Base-by-base conservation (phyloP, 2,329 filamentous ascomycete genomes). In the Cladosporium cucumerinum region DNA sequence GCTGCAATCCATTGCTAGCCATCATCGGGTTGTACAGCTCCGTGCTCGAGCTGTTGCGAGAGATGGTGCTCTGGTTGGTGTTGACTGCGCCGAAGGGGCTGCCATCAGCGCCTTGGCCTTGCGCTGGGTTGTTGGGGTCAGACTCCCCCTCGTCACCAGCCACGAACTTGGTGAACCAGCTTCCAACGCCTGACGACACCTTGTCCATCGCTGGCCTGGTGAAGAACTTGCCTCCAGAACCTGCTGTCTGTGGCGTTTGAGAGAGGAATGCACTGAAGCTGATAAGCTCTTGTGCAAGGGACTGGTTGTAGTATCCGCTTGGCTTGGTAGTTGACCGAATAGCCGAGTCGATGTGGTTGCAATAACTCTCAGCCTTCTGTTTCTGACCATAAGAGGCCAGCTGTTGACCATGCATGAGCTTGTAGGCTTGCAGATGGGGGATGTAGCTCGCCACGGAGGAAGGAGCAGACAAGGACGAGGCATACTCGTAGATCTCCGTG, bases 401-500 rank as follows among this genome's bases (percentile, higher is more conserved):
- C 14, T 87, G 85, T 72, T 90, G 86, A 8, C 95, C 95, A 77
- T 97, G 91, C 64, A 95, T 88, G 49, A 98, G 82, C 78, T 98
- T 99, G 82, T 96, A 98, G 1, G 89, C 87, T 65, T 96, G 87
- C 36, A 99, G 80, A 77, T 99, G 93, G 14, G 94, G 92, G 65
- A 91, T 85, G 55, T 76, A 75, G n/a, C 68, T 63, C 0, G 66
- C 68, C n/a, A 69, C 65, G 0, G 71, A 67, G 48, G 82, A 77
- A 11, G 83, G 78, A 25, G 83, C 79, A 2, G 84, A 82, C 16
- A 98, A 84, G 11, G 91, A 91, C 12, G 92, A 82, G 0, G 91
- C 93, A 75, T 92, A 98, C 75, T 99, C 95, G 72, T 96, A 98
- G 0, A 97, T 87, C 76, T 99, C 95, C 49, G 92, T 98, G n/a